A percentile compares a stretch with the other conserved stretches of the same genome.
phyloP scores from a whole-genome alignment of 179 eudicot genomes.

The Sideroxylon spinosum region DNA sequence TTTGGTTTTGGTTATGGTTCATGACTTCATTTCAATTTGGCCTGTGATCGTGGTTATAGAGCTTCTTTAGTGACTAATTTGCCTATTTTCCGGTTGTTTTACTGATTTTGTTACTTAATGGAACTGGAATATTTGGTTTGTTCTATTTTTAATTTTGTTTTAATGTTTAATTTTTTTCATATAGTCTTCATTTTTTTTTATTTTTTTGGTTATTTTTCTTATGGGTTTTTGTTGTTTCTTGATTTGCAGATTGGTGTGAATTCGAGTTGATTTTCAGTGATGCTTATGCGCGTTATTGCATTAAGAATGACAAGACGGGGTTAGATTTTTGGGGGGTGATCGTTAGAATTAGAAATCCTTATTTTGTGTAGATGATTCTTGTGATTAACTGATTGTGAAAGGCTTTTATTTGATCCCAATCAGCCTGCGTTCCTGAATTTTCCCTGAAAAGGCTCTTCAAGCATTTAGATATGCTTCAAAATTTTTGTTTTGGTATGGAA shows the following conservation, averaged over 20 bases:
- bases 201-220: too few species aligned
- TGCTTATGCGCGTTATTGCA: neutral
- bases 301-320: neutral
- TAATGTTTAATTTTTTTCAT: neutral
- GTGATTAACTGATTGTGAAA: conserved; percentile 11
- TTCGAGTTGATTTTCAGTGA: neutral
- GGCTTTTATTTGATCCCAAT: conserved; percentile 2
- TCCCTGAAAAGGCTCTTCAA: neutral
- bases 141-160: neutral
- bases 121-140: neutral
- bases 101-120: too few species aligned
- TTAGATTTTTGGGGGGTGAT: neutral
- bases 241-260: conserved; percentile 14
- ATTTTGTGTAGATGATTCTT: neutral
- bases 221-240: neutral
- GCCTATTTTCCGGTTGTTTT: neutral
- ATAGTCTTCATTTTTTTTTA: neutral
- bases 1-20: neutral
- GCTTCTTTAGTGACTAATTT: conserved; percentile 4
- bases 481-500: neutral
- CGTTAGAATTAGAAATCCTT: neutral
- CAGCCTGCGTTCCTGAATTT: neutral
- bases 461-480: conserved; percentile 12
- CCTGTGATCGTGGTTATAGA: neutral
- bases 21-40: neutral